These are phyloP conservation scores for Barbarea vulgaris DNA, from an alignment of 345 rosid genomes.

Conservation along the genomic window DNA sequence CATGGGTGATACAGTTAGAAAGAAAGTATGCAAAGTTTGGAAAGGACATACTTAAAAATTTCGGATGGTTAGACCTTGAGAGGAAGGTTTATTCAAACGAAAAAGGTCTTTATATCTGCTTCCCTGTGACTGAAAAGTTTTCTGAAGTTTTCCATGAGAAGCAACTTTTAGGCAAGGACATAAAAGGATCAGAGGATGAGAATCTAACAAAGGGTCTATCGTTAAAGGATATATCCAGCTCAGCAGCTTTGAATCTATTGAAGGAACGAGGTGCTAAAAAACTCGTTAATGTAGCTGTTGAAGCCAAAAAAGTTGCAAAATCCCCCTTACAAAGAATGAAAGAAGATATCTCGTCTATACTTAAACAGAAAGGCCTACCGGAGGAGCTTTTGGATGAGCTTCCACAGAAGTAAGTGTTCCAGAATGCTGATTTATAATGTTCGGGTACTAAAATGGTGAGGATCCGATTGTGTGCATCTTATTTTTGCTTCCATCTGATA, in stretches of 20 bases:
- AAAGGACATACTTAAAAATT: conserved; percentile 79
- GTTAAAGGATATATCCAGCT: conserved; percentile 52
- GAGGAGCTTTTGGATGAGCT: conserved; percentile 63
- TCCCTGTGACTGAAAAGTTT: conserved; percentile 77
- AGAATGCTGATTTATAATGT: conserved; percentile 23
- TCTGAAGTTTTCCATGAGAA: conserved; percentile 48
- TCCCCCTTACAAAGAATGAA: conserved; percentile 65
- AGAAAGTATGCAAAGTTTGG: conserved; percentile 71
- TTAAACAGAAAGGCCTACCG: conserved; percentile 56
- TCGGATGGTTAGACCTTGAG: conserved; percentile 84
- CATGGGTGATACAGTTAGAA: conserved; percentile 55
- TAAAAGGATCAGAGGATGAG: conserved; percentile 39
- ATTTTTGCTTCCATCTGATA: conserved; percentile 26
- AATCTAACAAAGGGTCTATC: conserved; percentile 32
- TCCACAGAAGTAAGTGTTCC: conserved; percentile 63
- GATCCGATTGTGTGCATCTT: not conserved
- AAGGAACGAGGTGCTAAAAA: conserved; percentile 61
- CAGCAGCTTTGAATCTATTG: conserved; percentile 59
- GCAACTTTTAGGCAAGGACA: conserved; percentile 36
- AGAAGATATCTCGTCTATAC: conserved; percentile 56
- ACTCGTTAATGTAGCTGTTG: conserved; percentile 53
- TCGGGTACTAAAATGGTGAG: not conserved
- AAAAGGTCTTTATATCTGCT: conserved; percentile 62
- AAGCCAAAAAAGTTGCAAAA: conserved; percentile 57
- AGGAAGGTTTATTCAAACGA: conserved; percentile 62